A percentile compares a stretch with the other conserved stretches of the same genome.
Conservation (phyloP, 768 basidiomycete genomes). For the Butyriboletus loyo region DNA sequence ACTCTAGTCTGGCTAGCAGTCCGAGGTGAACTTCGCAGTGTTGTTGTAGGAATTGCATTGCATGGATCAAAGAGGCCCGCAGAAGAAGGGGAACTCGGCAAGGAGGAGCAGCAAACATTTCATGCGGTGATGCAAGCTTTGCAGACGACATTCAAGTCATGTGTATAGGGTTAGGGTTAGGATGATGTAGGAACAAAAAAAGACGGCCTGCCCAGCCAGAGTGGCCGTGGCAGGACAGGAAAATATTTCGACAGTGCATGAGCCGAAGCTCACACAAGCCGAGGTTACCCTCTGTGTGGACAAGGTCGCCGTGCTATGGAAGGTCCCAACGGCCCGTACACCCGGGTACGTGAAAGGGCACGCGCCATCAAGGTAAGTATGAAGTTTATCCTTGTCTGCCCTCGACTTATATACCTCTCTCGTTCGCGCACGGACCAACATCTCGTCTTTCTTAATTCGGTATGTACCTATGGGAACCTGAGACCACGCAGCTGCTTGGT, state of each 20-base stretch:
- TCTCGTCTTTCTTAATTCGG: not conserved
- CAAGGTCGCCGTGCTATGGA: slow-evolving; percentile 57
- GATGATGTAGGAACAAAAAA: slow-evolving; percentile 22
- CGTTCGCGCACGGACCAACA: slow-evolving; percentile 25
- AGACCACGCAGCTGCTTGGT: no score
- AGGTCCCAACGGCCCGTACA: slow-evolving; percentile 53
- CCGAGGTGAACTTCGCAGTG: slow-evolving; percentile 48
- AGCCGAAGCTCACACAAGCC: slow-evolving; percentile 60
- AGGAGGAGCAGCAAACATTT: slow-evolving; percentile 45
- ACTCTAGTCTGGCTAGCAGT: slow-evolving; percentile 72
- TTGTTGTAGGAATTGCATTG: slow-evolving; percentile 77
- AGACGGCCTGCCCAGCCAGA: slow-evolving; percentile 47
- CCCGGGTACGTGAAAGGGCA: slow-evolving; percentile 49
- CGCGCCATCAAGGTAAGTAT: slow-evolving; percentile 66
- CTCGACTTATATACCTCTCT: slow-evolving; percentile 9
- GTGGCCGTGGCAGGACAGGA: slow-evolving; percentile 63
- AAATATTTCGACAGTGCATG: slow-evolving; percentile 83
- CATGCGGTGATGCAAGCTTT: slow-evolving; percentile 49
- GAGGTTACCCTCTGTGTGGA: slow-evolving; percentile 43
- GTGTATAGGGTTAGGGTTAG: slow-evolving; percentile 31
- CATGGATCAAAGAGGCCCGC: slow-evolving; percentile 33
- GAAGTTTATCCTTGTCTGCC: slow-evolving; percentile 6
- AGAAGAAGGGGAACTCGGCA: slow-evolving; percentile 28
- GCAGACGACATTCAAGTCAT: slow-evolving; percentile 30
- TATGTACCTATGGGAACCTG: not conserved